Base-by-base conservation (phyloP, 192 early-diverging fungal species). In the Lobulomyces angularis region DNA sequence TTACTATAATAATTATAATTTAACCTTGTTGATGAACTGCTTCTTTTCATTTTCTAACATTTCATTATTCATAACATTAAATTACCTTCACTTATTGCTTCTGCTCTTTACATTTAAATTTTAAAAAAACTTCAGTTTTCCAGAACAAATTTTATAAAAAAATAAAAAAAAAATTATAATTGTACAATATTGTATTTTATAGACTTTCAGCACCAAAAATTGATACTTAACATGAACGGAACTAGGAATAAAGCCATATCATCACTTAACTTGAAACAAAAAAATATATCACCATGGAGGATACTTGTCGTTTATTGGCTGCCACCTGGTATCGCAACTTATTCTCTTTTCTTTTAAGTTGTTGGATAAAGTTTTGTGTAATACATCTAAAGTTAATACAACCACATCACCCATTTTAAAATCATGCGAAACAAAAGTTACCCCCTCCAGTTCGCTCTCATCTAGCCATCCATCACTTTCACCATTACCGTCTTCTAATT, bases 291-390 rank as follows among this genome's bases (percentile, higher is more conserved):
- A 37, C 38, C 1, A 46, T 56, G 35, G 54, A 56, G 1, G 50
- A 32, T 3, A 36, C 20, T 37, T 36, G 23, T 25, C 19, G 4
- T 35, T 4, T 11, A 49, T 21, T 30, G 12, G 19, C 14, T 54
- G 20, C 65, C 65, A 68, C 17, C 65, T 31, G 18, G 61, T 64
- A 59, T 68, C 65, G 29, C 56, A 60, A 26, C 51, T 59, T 6
- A 68, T 40, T 34, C 65, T 35, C 60, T 58, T 64, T 2, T 3
- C 5, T 12, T 56, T 35, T 19, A 58, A 53, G 24, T 28, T 36
- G 42, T 68, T 68, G 17, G 34, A 64, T 7, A 54, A 25, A 16
- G 53, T 51, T 58, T 60, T 64, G 33, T 68, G 65, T 26, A 68
- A 18, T n/a, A 46, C 17, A 26, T 52, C 39, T 12, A 59, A 16